Evolutionary conservation across 768 basidiomycete species (phyloP), one percentile per base, ranked within the genome.

Genomic region (Amanita brunnescens): DNA sequence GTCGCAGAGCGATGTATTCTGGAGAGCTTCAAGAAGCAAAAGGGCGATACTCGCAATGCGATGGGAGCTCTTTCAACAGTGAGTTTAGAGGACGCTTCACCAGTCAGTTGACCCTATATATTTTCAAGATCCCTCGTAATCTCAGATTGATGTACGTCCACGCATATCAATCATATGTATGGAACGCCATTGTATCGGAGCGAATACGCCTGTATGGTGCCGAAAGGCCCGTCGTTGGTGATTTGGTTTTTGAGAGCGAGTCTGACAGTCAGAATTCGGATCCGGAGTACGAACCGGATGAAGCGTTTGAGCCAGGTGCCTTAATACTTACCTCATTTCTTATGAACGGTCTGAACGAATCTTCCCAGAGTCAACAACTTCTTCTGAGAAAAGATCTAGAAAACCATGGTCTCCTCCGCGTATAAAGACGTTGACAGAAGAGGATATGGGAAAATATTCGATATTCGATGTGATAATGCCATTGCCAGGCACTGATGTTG

Each of bases 391-490:
- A 57, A 70, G 62, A 59, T 61, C 70, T 32, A 63, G 70, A 45
- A 77, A 79, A 53, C 77, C 79, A n/a, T 87, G 81, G 71, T 71
- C 78, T 41, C 65, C 85, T 10, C 81, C 81, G 20, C 80, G 76
- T 37, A 81, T 96, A 51, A 91, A 87, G 67, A 81, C 82, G 2
- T 67, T 99, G 49, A 82, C 82, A 0, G 80, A 80, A 57, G 86
- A 76, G 14, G 91, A 97, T 63, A 65, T 92, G 41, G 72, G 80
- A 59, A 81, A 86, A 51, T 87, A 93, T 67, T 80, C 83, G 13
- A 91, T 98, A 55, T 91, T 91, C 61, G 95, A 99, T 66, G 88
- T 98, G 51, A 80, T 98, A 55, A 91, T 98, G 85, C 94, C 96
- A n/a, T 71, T 98, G 16, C 94, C 96, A 24, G 96, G 96, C 3